These are phyloP conservation scores for Tetracladium marchalianum DNA, from an alignment of 495 filamentous ascomycete species.

Conservation along the genomic window DNA sequence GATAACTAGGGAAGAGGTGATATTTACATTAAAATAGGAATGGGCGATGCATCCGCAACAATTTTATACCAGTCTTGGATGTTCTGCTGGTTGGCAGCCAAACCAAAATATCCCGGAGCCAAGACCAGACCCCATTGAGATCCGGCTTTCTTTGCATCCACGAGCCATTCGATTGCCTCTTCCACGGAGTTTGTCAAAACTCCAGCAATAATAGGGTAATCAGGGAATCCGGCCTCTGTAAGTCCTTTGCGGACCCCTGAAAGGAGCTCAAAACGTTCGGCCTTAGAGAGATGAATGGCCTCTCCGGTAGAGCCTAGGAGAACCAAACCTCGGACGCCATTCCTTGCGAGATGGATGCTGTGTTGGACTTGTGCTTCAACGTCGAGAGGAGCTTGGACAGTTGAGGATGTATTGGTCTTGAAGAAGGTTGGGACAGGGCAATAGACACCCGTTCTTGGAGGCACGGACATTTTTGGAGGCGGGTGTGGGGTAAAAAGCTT, in stretches of 20 bases:
- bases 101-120: conserved; percentile 18
- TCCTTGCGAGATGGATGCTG: conserved; percentile 30
- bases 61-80: conserved; percentile 22
- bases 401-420: conserved; percentile 23
- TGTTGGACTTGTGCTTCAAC: conserved; percentile 30
- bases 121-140: conserved; percentile 32
- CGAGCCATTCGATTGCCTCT: conserved; percentile 28
- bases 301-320: conserved; percentile 37
- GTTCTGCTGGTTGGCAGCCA: conserved; percentile 11
- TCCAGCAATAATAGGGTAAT: conserved; percentile 35
- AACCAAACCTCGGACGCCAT: conserved; percentile 34
- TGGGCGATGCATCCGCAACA: conserved; percentile 20
- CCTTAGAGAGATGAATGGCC: conserved; percentile 31
- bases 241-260: conserved; percentile 25
- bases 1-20: neutral
- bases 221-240: conserved; percentile 26
- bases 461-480: neutral
- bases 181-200: conserved; percentile 30
- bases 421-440: conserved; percentile 45
- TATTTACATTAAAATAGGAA: conserved; percentile 16
- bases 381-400: conserved; percentile 27
- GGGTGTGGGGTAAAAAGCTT: no score
- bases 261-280: conserved; percentile 30
- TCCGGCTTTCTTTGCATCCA: conserved; percentile 32
- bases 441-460: conserved; percentile 31